phyloP scores from a whole-genome alignment of 148 eudicot genomes.

The Nyssa sinensis region DNA sequence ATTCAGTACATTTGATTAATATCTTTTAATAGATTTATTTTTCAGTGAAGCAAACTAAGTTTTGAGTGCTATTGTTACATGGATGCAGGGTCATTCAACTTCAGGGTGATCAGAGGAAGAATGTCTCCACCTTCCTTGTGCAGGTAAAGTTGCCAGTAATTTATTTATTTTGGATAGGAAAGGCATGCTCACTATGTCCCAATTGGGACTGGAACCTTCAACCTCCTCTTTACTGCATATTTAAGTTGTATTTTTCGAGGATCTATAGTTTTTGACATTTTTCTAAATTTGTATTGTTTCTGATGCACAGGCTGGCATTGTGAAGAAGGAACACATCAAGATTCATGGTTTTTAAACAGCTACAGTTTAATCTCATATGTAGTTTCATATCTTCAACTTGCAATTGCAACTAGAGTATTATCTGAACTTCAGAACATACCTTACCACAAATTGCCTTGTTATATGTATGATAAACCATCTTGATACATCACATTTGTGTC shows the following conservation, averaged over 20 bases:
- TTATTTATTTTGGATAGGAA: no score
- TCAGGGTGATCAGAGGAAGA: slow-evolving; percentile 21
- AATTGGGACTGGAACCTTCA: no score
- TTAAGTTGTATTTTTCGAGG: background rate
- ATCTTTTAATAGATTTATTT: background rate
- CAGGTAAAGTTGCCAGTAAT: slow-evolving; percentile 11
- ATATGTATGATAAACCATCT: background rate
- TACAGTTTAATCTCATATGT: background rate
- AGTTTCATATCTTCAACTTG: background rate
- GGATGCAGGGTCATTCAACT: slow-evolving; percentile 20
- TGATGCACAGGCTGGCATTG: slow-evolving; percentile 12
- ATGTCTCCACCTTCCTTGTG: slow-evolving; percentile 21
- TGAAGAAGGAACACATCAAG: slow-evolving; percentile 22
- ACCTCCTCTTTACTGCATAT: no score
- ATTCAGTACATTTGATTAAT: background rate
- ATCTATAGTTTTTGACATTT: background rate
- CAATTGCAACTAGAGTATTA: background rate
- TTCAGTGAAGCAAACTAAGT: background rate
- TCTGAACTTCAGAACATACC: background rate
- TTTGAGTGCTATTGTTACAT: background rate
- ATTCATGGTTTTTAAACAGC: slow-evolving; percentile 18
- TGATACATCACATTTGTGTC: slow-evolving; percentile 1
- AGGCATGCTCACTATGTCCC: no score
- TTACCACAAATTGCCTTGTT: background rate
- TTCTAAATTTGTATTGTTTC: background rate